Evolutionary conservation across 805 yeast genomes (phyloP), one percentile per base, ranked within the genome.

Genomic region (Metschnikowia dekortorum): DNA sequence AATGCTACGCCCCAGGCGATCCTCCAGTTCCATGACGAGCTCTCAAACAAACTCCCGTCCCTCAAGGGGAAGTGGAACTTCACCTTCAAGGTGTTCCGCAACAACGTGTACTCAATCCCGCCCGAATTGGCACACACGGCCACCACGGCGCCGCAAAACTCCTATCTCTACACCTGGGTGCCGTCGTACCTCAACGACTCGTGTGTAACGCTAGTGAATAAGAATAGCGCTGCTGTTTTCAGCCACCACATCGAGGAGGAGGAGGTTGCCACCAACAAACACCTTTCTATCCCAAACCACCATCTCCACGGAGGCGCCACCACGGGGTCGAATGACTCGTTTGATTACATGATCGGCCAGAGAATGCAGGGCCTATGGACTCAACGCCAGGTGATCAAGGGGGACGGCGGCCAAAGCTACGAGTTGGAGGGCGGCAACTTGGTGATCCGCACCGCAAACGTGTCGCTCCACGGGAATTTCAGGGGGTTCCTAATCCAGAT

Each of bases 331-430:
- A 76, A 75, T 48, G 87, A 84, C 51, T 73, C 78, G 28, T 78
- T 86, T 58, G 88, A 83, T 46, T 61, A 64, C 35, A 73, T 87
- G 40, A 63, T 84, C 2, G 70, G 70, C 18, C 75, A 75, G 32
- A 84, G 85, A 59, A 64, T 88, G 48, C 85, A 82, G 61, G 80
- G 87, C 54, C 62, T 84, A 46, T 88, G 96, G 96, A 67, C 74
- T 0, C 73, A 80, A 40, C 71, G 88, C 53, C 96, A 88, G 63
- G 71, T 79, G 8, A 76, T 87, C 45, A 79, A 81, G 58, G 94
- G 92, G 1, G 91, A 86, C 53, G 85, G 86, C 8, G 96, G 96
- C 0, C 76, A 77, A 47, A 78, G 80, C 5, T 87, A 84, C 60
- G 78, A 79, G 53, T 60, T 86, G 2, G 77, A 74, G 64, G 64